A percentile compares a stretch with the other conserved stretches of the same genome.
Conservation (phyloP, 2,329 filamentous ascomycete genomes). For the Intubia oerlemansii region DNA sequence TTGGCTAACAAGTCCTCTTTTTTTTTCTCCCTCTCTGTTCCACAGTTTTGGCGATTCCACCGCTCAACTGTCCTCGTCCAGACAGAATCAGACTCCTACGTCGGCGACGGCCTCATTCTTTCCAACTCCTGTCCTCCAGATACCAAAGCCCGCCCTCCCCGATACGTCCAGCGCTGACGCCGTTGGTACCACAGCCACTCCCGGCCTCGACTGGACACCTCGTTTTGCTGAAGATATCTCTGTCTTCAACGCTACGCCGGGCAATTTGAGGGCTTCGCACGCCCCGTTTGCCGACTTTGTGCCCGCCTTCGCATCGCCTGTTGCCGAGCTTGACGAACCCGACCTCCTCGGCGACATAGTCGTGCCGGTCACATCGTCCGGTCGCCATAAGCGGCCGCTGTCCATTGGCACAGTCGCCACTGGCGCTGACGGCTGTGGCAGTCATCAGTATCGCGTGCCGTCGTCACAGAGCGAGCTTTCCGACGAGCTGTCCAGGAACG, state of each 20-base stretch:
- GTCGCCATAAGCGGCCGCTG: no score
- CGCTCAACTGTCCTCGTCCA: conserved; percentile 37
- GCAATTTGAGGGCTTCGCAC: conserved; percentile 27
- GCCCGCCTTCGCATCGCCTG: conserved; percentile 14
- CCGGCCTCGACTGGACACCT: conserved; percentile 28
- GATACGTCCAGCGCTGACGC: no score
- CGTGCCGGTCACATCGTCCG: no score
- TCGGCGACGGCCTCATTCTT: conserved; percentile 24
- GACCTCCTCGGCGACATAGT: no score
- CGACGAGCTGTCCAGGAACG: no score
- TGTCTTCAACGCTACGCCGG: conserved; percentile 42
- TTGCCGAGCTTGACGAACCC: no score
- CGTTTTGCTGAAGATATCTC: conserved; percentile 43
- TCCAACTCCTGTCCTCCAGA: conserved; percentile 34
- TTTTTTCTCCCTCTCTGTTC: conserved; percentile 8
- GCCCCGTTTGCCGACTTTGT: conserved; percentile 24
- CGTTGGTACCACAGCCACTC: conserved; percentile 11
- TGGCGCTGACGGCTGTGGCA: no score
- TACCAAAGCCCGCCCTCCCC: no score
- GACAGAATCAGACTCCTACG: conserved; percentile 34
- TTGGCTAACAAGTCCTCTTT: conserved; percentile 6
- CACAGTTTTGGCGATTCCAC: conserved; percentile 41
- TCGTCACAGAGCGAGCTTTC: no score
- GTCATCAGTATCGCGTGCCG: no score
- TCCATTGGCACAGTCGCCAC: no score